Conservation (phyloP, 1,284 basidiomycete genomes). For the Puccinia novopanici region DNA sequence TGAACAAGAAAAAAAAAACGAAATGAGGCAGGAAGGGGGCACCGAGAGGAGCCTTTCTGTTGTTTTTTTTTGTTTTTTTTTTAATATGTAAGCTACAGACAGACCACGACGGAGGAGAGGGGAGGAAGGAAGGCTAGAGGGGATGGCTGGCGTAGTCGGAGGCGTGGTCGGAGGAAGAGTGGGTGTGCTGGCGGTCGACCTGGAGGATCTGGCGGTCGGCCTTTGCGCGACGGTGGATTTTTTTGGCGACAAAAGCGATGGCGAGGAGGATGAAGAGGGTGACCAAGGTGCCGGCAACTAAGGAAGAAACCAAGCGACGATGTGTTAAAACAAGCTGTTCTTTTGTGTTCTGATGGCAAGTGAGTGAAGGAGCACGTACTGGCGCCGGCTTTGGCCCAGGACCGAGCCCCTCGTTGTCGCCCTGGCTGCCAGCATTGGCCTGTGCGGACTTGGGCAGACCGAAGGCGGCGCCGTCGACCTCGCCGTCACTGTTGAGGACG, state of each 20-base stretch:
- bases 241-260: conserved; percentile 2
- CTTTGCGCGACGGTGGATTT: background rate
- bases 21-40: too few relatives aligned
- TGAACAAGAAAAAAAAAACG: too few relatives aligned
- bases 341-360: too few relatives aligned
- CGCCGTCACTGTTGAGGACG: conserved; percentile 9
- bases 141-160: background rate
- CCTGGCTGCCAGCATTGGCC: background rate
- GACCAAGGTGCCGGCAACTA: background rate
- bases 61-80: background rate
- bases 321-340: too few relatives aligned
- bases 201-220: background rate
- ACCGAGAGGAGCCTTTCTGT: too few relatives aligned
- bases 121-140: too few relatives aligned
- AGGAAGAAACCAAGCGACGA: too few relatives aligned
- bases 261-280: conserved; percentile 2
- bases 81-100: background rate
- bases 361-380: background rate
- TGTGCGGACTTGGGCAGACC: background rate
- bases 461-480: conserved; percentile 23
- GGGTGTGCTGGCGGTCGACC: background rate
- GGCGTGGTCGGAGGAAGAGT: background rate
- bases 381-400: conserved; percentile 27
- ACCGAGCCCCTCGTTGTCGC: background rate
- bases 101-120: background rate